Evolutionary conservation across 2,329 filamentous ascomycete species (phyloP).

Genomic region (Aspergillus fumigatiaffinis): DNA sequence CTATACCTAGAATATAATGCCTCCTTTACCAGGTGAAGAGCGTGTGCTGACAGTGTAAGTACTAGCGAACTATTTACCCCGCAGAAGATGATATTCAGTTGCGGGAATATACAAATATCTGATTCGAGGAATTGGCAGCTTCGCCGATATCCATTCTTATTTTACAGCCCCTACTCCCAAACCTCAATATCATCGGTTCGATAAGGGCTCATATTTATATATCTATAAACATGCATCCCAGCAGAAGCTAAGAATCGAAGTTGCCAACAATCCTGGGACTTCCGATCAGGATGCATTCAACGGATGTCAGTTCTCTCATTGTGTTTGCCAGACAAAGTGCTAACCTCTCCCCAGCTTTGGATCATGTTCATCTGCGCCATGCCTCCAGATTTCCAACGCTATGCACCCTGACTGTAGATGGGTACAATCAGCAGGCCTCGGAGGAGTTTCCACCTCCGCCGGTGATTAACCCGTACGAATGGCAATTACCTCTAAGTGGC

Average conservation of each 20-base stretch:
- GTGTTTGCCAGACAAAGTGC: constrained; percentile 1
- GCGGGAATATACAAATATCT: background rate
- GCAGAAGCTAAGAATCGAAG: constrained; percentile 54
- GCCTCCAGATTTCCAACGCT: constrained; percentile 58
- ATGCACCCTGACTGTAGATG: constrained; percentile 55
- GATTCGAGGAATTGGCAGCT: constrained; percentile 41
- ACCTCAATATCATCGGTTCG: constrained; percentile 60
- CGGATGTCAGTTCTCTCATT: constrained; percentile 45
- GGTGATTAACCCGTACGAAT: constrained; percentile 42
- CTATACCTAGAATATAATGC: constrained; percentile 33
- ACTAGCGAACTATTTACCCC: constrained; percentile 13
- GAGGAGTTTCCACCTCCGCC: constrained; percentile 24
- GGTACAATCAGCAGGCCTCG: constrained; percentile 23
- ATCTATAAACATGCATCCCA: constrained; percentile 56
- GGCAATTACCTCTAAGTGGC: constrained; percentile 55
- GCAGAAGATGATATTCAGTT: constrained; percentile 6
- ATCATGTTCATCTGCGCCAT: constrained; percentile 51
- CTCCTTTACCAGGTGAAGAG: constrained; percentile 45
- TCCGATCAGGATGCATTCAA: constrained; percentile 62
- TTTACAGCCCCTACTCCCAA: constrained; percentile 54
- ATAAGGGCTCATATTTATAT: constrained; percentile 63
- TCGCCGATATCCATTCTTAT: constrained; percentile 62
- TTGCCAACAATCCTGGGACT: constrained; percentile 62
- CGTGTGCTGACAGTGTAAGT: constrained; percentile 45
- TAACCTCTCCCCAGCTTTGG: constrained; percentile 41